phyloP scores from a whole-genome alignment of 306 rosid species.

The Rubus idaeus region DNA sequence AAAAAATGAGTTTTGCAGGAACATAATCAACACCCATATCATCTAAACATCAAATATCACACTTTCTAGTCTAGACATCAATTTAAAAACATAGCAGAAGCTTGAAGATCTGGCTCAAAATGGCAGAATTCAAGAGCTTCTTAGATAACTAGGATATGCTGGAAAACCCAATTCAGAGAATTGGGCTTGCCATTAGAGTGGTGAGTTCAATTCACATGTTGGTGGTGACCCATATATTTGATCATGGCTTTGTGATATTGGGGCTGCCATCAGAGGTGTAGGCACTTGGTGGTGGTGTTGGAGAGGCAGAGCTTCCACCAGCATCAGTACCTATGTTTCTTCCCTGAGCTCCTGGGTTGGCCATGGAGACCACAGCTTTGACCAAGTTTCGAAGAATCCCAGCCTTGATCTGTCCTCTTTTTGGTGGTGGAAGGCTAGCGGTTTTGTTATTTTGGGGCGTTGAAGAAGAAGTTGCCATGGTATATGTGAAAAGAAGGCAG shows the following conservation, averaged over 20 bases:
- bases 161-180: not conserved
- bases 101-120: not conserved
- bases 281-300: slow-evolving; percentile 8
- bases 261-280: slow-evolving; percentile 16
- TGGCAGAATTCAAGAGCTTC: not conserved
- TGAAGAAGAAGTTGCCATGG: slow-evolving; percentile 24
- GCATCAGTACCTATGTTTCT: not conserved
- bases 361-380: slow-evolving; percentile 10
- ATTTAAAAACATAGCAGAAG: not conserved
- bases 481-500: not conserved
- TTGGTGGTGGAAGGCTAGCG: not conserved
- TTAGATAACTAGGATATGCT: not conserved
- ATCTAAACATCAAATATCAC: not conserved
- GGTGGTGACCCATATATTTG: not conserved
- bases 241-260: not conserved
- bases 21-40: slow-evolving; percentile 1
- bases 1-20: slow-evolving; percentile 23
- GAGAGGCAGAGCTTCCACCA: slow-evolving; percentile 9
- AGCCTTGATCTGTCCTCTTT: slow-evolving; percentile 35
- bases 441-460: not conserved
- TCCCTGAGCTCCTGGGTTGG: slow-evolving; percentile 7
- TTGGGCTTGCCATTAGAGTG: not conserved
- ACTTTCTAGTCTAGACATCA: not conserved
- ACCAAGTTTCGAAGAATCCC: slow-evolving; percentile 20
- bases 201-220: not conserved